These are phyloP conservation scores for Globisporangium perplexum DNA, from an alignment of 352 stramenopile species.

Conservation along the genomic window DNA sequence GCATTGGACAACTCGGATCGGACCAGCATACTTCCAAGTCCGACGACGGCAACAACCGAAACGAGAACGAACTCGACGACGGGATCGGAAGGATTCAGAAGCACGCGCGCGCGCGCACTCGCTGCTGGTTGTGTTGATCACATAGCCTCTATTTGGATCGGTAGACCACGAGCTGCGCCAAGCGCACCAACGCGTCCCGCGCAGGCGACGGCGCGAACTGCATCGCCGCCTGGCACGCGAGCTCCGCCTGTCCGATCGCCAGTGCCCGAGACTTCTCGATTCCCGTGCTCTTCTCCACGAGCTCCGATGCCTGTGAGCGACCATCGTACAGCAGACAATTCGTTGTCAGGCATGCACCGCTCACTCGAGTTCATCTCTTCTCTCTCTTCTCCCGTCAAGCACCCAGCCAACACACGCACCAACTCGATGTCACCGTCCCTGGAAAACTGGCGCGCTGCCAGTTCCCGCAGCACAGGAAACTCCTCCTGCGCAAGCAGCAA, in stretches of 20 bases:
- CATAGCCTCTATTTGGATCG: slow-evolving; percentile 75
- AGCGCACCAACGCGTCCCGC: slow-evolving; percentile 78
- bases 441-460: slow-evolving; percentile 90
- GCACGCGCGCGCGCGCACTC: neutral
- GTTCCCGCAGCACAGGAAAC: slow-evolving; percentile 87
- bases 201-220: slow-evolving; percentile 79
- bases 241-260: slow-evolving; percentile 94
- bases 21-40: too few relatives aligned
- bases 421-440: slow-evolving; percentile 90
- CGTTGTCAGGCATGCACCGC: slow-evolving; percentile 12
- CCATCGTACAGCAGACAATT: slow-evolving; percentile 6
- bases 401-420: slow-evolving; percentile 22
- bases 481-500: slow-evolving; percentile 95
- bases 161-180: slow-evolving; percentile 86
- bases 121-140: neutral
- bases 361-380: slow-evolving; percentile 10
- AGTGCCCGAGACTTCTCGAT: slow-evolving; percentile 93
- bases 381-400: neutral
- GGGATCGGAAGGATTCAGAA: neutral
- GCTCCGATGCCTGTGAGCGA: slow-evolving; percentile 57
- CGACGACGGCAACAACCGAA: too few relatives aligned
- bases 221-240: slow-evolving; percentile 91
- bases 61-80: neutral
- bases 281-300: slow-evolving; percentile 89
- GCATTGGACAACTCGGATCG: too few relatives aligned